phyloP scores from a whole-genome alignment of 2,329 filamentous ascomycete genomes.

The Alternaria sp. region DNA sequence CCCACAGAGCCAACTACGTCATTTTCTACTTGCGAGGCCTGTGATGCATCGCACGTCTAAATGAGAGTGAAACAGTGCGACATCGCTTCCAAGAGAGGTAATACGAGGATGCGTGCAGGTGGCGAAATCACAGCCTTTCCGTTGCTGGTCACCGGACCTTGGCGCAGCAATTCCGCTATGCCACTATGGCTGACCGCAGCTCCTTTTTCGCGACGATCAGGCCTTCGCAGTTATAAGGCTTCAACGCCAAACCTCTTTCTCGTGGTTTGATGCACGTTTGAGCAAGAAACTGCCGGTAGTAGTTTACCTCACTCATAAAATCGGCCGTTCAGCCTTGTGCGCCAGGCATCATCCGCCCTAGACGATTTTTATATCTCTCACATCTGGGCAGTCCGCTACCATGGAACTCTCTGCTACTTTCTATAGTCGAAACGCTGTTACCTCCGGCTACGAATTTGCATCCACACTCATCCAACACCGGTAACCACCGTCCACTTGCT shows the following conservation, averaged over 20 bases:
- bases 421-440: neutral
- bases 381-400: neutral
- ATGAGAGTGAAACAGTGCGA: neutral
- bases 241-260: neutral
- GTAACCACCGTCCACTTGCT: neutral
- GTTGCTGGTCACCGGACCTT: constrained; percentile 29
- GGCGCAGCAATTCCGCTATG: constrained; percentile 9
- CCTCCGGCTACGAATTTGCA: neutral
- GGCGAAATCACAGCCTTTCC: constrained; percentile 6
- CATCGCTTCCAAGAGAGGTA: neutral
- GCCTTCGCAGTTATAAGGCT: constrained; percentile 4
- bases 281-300: neutral
- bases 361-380: neutral
- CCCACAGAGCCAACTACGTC: constrained; percentile 7
- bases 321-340: constrained; percentile 7
- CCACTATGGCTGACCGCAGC: constrained; percentile 12
- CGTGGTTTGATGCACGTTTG: neutral
- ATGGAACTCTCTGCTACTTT: neutral
- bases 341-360: neutral
- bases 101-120: constrained; percentile 2
- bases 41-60: neutral
- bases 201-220: constrained; percentile 3
- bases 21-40: neutral
- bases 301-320: neutral
- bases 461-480: neutral